Conservation (phyloP, 352 stramenopile genomes). For the Phytophthora boehmeriae region DNA sequence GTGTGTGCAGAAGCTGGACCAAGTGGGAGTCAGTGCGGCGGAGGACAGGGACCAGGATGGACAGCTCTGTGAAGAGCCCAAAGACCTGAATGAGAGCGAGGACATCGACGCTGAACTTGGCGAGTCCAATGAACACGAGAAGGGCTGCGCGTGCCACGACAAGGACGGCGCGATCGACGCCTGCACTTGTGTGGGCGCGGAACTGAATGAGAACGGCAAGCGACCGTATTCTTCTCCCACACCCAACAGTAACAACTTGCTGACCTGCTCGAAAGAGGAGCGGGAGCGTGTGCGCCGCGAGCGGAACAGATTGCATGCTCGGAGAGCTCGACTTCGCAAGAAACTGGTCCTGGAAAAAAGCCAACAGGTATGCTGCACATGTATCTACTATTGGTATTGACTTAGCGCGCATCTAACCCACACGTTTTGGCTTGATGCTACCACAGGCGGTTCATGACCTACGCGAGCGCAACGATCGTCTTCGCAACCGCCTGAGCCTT, state of each 20-base stretch:
- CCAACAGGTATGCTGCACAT: slow-evolving; percentile 48
- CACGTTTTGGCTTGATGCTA: background rate
- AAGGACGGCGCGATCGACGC: slow-evolving; percentile 30
- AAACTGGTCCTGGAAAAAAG: slow-evolving; percentile 83
- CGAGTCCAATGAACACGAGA: slow-evolving; percentile 48
- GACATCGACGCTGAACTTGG: slow-evolving; percentile 41
- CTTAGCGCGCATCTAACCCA: background rate
- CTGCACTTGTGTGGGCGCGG: slow-evolving; percentile 28
- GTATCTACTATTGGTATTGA: background rate
- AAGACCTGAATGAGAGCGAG: slow-evolving; percentile 41
- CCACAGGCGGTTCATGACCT: slow-evolving; percentile 64
- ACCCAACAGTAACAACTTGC: slow-evolving; percentile 28
- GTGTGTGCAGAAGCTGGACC: slow-evolving; percentile 58
- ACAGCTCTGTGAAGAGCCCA: slow-evolving; percentile 28
- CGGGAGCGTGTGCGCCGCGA: slow-evolving; percentile 75
- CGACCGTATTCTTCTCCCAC: slow-evolving; percentile 33
- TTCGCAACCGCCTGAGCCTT: slow-evolving; percentile 58
- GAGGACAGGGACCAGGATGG: slow-evolving; percentile 46
- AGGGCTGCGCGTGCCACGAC: slow-evolving; percentile 43
- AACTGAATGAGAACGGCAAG: slow-evolving; percentile 51
- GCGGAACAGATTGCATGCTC: slow-evolving; percentile 76
- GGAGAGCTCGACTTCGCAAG: slow-evolving; percentile 75
- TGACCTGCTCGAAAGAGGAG: slow-evolving; percentile 68
- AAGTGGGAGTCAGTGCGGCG: slow-evolving; percentile 44
- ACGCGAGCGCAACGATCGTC: slow-evolving; percentile 64